Percentiles rank a stretch among this genome's conserved stretches.
phyloP scores from a whole-genome alignment of 345 rosid species.

The Citrus reticulata region DNA sequence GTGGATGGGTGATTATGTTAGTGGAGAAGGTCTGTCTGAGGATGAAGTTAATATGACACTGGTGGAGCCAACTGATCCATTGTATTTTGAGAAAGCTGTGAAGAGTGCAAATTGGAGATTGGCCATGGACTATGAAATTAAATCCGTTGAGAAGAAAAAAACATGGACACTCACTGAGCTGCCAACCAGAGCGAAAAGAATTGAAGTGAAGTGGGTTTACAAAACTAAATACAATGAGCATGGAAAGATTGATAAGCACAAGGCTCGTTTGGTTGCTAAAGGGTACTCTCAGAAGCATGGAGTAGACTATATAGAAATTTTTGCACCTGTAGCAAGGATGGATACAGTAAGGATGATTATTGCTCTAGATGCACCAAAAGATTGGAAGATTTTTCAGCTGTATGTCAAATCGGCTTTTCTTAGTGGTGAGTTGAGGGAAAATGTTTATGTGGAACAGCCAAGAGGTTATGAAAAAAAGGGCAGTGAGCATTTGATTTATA shows the following conservation, averaged over 20 bases:
- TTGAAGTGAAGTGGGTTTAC: not conserved
- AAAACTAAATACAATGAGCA: not conserved
- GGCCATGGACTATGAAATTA: not conserved
- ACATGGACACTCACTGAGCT: not conserved
- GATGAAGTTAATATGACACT: not conserved
- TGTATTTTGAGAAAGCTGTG: not conserved
- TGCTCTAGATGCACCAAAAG: too few relatives aligned
- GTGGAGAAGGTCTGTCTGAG: not conserved
- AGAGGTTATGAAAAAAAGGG: too few relatives aligned
- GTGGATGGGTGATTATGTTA: not conserved
- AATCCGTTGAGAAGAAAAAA: not conserved
- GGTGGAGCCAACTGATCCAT: fast-evolving
- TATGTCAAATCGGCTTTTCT: too few relatives aligned
- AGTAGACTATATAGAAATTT: too few relatives aligned
- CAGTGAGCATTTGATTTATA: not conserved
- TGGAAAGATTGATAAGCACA: not conserved
- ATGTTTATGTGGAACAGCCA: too few relatives aligned
- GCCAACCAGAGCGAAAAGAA: not conserved
- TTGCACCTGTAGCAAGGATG: too few relatives aligned
- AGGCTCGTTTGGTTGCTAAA: too few relatives aligned
- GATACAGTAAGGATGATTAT: too few relatives aligned
- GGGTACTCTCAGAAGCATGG: too few relatives aligned
- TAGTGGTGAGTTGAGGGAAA: too few relatives aligned
- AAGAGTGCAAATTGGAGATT: not conserved
- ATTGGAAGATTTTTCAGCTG: too few relatives aligned